Evolutionary conservation across 306 rosid species (phyloP).

Genomic region (Vicia faba): DNA sequence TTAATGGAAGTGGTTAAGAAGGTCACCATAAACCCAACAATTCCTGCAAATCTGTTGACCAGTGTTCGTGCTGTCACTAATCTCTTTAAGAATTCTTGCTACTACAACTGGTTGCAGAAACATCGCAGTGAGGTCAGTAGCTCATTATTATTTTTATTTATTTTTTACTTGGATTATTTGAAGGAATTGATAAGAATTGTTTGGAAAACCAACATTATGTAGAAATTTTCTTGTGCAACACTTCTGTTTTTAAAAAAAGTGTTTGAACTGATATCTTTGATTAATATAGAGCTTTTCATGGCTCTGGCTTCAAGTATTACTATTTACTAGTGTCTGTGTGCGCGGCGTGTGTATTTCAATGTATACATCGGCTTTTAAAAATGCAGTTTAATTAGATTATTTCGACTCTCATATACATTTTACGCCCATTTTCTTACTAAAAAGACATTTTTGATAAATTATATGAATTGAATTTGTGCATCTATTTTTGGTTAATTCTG

Average conservation of each 20-base stretch:
- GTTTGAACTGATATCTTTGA: constrained; percentile 15
- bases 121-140: constrained; percentile 76
- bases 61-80: constrained; percentile 76
- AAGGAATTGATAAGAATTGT: constrained; percentile 20
- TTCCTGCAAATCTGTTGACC: constrained; percentile 85
- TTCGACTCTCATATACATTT: constrained; percentile 14
- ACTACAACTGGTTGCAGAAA: constrained; percentile 68
- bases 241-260: neutral
- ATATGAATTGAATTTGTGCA: neutral
- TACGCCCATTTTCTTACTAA: constrained; percentile 2
- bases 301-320: constrained; percentile 10
- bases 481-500: neutral
- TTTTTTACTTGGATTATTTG: constrained; percentile 16
- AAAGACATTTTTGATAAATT: constrained; percentile 10
- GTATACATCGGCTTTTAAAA: constrained; percentile 1
- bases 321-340: constrained; percentile 14
- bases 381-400: constrained; percentile 12
- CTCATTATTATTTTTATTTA: constrained; percentile 25
- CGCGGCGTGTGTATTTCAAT: constrained; percentile 1
- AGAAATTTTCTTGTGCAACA: neutral
- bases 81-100: constrained; percentile 72
- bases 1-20: constrained; percentile 60
- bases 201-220: constrained; percentile 25
- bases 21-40: constrained; percentile 53
- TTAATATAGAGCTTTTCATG: constrained; percentile 23